Percentiles rank a stretch among this genome's conserved stretches.
Conservation (phyloP, 345 rosid species). For the Carallia pectinifolia region DNA sequence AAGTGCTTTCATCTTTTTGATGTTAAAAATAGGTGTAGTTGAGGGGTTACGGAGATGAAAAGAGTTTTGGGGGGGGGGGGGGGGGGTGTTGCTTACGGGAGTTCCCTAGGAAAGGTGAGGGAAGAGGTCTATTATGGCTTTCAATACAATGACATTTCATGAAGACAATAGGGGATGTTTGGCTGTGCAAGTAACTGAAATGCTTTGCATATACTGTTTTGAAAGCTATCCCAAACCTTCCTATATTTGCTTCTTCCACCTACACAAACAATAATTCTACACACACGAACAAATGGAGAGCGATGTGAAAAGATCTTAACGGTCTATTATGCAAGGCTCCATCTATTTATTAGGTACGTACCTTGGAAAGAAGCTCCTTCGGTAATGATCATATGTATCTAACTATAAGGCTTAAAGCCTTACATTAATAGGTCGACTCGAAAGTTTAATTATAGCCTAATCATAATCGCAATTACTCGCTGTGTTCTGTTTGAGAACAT, state of each 20-base stretch:
- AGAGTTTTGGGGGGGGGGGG: not conserved
- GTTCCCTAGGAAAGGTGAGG: slow-evolving; percentile 22
- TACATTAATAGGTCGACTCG: too few relatives aligned
- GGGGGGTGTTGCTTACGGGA: slow-evolving; percentile 13
- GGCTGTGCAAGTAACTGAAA: slow-evolving; percentile 34
- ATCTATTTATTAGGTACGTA: too few relatives aligned
- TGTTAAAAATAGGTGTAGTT: slow-evolving; percentile 15
- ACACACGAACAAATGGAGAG: not conserved
- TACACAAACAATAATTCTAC: slow-evolving; percentile 5
- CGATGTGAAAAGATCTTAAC: slow-evolving; percentile 8
- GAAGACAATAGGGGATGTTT: slow-evolving; percentile 24
- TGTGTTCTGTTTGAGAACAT: too few relatives aligned
- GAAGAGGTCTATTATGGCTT: slow-evolving; percentile 19
- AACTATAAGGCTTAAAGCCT: too few relatives aligned
- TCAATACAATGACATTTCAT: slow-evolving; percentile 26
- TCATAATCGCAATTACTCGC: too few relatives aligned
- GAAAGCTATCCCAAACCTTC: slow-evolving; percentile 42
- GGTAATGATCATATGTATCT: too few relatives aligned
- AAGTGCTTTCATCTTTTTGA: slow-evolving; percentile 4
- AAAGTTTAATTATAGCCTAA: too few relatives aligned
- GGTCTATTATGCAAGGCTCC: slow-evolving; percentile 3
- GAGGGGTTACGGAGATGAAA: too few relatives aligned
- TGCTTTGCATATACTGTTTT: slow-evolving; percentile 31
- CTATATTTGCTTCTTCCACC: slow-evolving; percentile 10
- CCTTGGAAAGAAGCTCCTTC: too few relatives aligned